Evolutionary conservation across 2,329 filamentous ascomycete genomes (phyloP).

Genomic region (Ascochyta koolunga): DNA sequence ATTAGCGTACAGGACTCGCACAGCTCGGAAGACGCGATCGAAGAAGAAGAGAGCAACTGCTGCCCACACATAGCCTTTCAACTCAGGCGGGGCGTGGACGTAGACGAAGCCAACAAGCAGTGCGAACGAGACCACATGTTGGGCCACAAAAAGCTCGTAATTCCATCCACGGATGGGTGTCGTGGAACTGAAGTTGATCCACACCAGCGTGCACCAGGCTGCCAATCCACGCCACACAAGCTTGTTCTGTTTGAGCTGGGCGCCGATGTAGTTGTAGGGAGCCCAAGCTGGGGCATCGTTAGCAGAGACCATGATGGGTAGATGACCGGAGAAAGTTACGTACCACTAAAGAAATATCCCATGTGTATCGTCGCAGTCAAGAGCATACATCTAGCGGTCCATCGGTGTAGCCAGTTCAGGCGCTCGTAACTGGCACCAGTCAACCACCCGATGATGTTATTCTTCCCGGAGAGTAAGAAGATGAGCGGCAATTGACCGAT

Average conservation of each 20-base stretch:
- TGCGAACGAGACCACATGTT: slow-evolving; percentile 68
- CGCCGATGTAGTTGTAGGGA: slow-evolving; percentile 62
- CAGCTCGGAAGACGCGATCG: slow-evolving; percentile 62
- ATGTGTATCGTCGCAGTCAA: slow-evolving; percentile 72
- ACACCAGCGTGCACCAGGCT: slow-evolving; percentile 69
- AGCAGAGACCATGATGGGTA: not conserved
- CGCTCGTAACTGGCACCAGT: slow-evolving; percentile 70
- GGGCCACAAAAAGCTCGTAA: slow-evolving; percentile 73
- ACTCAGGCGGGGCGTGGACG: slow-evolving; percentile 65
- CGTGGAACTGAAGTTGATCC: slow-evolving; percentile 68
- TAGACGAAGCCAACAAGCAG: slow-evolving; percentile 69
- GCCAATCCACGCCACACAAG: slow-evolving; percentile 71
- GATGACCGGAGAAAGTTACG: not conserved
- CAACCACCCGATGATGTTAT: slow-evolving; percentile 65
- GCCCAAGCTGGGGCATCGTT: slow-evolving; percentile 60
- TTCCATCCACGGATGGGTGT: slow-evolving; percentile 68
- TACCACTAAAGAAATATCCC: slow-evolving; percentile 65
- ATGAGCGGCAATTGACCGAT: slow-evolving; percentile 62
- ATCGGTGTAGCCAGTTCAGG: slow-evolving; percentile 75
- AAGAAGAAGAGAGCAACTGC: slow-evolving; percentile 66
- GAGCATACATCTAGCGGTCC: slow-evolving; percentile 72
- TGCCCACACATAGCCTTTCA: slow-evolving; percentile 70
- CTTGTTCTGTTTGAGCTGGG: slow-evolving; percentile 66
- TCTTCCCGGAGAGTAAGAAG: slow-evolving; percentile 61
- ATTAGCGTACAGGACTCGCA: slow-evolving; percentile 48